A percentile compares a stretch with the other conserved stretches of the same genome.
Evolutionary conservation across 169 alveolate species (phyloP).

Genomic region (Plasmodium relictum): DNA sequence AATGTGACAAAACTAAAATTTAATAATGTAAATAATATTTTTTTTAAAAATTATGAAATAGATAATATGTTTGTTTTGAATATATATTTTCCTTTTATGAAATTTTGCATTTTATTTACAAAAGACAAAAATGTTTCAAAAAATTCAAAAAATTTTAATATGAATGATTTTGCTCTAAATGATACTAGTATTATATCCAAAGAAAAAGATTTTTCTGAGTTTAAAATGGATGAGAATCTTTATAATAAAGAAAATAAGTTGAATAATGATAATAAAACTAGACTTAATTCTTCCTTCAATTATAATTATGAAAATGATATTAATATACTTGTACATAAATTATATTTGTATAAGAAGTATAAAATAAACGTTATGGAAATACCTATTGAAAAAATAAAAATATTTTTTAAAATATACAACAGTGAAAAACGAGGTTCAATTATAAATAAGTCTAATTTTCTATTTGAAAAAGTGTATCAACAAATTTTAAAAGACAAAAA

Average conservation of each 20-base stretch:
- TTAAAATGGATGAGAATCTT: neutral
- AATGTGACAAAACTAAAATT: slow-evolving; percentile 40
- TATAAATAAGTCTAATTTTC: slow-evolving; percentile 47
- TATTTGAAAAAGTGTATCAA: slow-evolving; percentile 50
- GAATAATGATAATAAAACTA: neutral
- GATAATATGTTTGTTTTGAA: slow-evolving; percentile 58
- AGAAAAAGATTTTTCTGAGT: neutral
- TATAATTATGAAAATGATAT: slow-evolving; percentile 18
- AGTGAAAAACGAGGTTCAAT: slow-evolving; percentile 44
- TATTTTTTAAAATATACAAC: slow-evolving; percentile 47
- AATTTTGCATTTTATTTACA: slow-evolving; percentile 53
- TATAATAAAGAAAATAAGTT: neutral
- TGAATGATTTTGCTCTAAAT: neutral
- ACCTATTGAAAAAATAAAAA: slow-evolving; percentile 54
- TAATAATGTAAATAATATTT: slow-evolving; percentile 52
- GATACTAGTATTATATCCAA: neutral
- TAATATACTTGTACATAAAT: slow-evolving; percentile 62
- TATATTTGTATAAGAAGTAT: slow-evolving; percentile 65
- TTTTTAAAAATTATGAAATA: slow-evolving; percentile 68
- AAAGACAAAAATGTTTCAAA: slow-evolving; percentile 10
- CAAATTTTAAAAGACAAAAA: slow-evolving; percentile 25
- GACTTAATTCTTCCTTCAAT: neutral
- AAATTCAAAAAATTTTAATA: slow-evolving; percentile 20
- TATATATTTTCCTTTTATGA: slow-evolving; percentile 60
- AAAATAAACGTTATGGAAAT: slow-evolving; percentile 66